Conservation (phyloP, 2,329 filamentous ascomycete genomes). For the Aspergillus melleus region DNA sequence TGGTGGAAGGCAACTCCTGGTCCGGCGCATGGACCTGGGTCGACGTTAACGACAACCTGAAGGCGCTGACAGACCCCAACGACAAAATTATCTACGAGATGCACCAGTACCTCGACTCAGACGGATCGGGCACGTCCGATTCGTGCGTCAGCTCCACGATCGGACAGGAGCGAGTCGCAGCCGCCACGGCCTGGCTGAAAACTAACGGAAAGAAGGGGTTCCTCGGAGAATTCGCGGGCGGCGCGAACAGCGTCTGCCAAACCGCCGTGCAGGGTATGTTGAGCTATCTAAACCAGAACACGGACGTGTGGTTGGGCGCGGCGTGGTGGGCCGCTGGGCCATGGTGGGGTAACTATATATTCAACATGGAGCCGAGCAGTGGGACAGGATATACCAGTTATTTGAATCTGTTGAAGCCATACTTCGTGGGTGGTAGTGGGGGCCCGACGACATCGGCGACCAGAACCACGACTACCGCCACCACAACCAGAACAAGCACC, state of each 20-base stretch:
- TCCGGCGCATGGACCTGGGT: constrained; percentile 52
- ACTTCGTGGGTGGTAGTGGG: constrained; percentile 20
- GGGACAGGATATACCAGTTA: constrained; percentile 44
- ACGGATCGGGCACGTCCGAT: constrained; percentile 53
- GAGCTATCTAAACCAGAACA: constrained; percentile 47
- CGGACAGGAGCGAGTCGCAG: constrained; percentile 51
- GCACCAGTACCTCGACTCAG: constrained; percentile 62
- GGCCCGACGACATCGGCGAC: constrained; percentile 2
- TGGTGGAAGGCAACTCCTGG: constrained; percentile 56
- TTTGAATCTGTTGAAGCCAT: constrained; percentile 28
- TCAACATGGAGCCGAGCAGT: constrained; percentile 50
- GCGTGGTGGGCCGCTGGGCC: constrained; percentile 58
- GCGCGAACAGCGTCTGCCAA: constrained; percentile 52
- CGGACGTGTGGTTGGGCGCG: constrained; percentile 55
- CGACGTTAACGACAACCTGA: constrained; percentile 42
- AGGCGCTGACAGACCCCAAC: constrained; percentile 51
- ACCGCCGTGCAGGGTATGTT: constrained; percentile 49
- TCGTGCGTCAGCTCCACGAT: constrained; percentile 55
- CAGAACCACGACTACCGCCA: constrained; percentile 1
- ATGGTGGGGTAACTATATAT: constrained; percentile 52
- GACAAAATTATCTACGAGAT: constrained; percentile 61
- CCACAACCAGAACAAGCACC: constrained; percentile 1
- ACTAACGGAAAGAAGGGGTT: constrained; percentile 54
- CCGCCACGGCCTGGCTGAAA: constrained; percentile 56
- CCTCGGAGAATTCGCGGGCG: constrained; percentile 57